phyloP scores from a whole-genome alignment of 768 basidiomycete species.

The Porphyrellus cyaneotinctus region DNA sequence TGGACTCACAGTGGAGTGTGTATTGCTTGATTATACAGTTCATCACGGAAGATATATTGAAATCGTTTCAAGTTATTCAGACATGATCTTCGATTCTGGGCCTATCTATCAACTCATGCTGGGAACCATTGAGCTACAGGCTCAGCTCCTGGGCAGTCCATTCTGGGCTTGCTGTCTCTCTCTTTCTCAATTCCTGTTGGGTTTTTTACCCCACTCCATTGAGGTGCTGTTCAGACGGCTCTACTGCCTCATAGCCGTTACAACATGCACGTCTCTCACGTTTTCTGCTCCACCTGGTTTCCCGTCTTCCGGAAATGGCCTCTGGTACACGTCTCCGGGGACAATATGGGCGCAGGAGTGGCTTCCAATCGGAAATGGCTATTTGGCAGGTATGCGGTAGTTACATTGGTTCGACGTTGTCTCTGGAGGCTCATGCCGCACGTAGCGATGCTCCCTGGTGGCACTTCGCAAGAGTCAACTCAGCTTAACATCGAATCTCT shows the following conservation, averaged over 20 bases:
- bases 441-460: slow-evolving; percentile 63
- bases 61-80: not conserved
- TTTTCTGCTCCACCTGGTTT: slow-evolving; percentile 43
- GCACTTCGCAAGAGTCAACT: slow-evolving; percentile 52
- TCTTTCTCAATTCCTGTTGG: slow-evolving; percentile 9
- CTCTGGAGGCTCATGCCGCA: not conserved
- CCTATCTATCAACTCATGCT: not conserved
- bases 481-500: slow-evolving; percentile 75
- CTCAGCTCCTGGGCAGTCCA: slow-evolving; percentile 15
- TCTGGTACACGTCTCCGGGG: slow-evolving; percentile 62
- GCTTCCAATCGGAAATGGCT: slow-evolving; percentile 74
- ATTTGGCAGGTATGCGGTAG: slow-evolving; percentile 49
- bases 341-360: slow-evolving; percentile 54
- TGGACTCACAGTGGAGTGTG: not conserved
- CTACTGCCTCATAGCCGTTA: slow-evolving; percentile 17
- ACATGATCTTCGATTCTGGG: not conserved
- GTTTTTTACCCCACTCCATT: slow-evolving; percentile 16
- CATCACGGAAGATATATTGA: not conserved
- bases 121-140: slow-evolving; percentile 21
- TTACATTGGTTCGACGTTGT: not conserved
- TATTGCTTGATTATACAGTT: not conserved
- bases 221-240: slow-evolving; percentile 18
- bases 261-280: slow-evolving; percentile 18
- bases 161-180: slow-evolving; percentile 16
- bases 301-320: slow-evolving; percentile 67